Evolutionary conservation across 768 basidiomycete genomes (phyloP).

Genomic region (Hericium alpestre): DNA sequence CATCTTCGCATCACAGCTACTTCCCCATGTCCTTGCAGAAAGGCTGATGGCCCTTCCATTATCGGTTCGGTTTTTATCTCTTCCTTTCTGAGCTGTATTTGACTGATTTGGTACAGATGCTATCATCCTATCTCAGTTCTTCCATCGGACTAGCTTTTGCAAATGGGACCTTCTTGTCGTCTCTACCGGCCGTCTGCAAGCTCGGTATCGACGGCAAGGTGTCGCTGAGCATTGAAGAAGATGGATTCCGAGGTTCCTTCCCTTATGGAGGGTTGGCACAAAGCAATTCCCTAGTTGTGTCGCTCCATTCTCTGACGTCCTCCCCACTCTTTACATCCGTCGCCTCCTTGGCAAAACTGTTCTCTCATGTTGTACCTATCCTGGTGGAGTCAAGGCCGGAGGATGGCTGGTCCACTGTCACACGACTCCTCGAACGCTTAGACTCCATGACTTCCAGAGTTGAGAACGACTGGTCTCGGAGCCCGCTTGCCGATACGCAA

Average conservation of each 20-base stretch:
- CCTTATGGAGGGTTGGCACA: slow-evolving; percentile 4
- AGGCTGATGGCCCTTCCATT: slow-evolving; percentile 57
- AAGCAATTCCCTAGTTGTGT: slow-evolving; percentile 3
- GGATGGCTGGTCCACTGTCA: slow-evolving; percentile 18
- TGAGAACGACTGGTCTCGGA: slow-evolving; percentile 20
- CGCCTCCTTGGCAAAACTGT: slow-evolving; percentile 15
- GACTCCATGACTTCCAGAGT: slow-evolving; percentile 14
- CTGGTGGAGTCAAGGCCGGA: slow-evolving; percentile 16
- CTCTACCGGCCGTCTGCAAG: slow-evolving; percentile 26
- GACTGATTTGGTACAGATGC: slow-evolving; percentile 16
- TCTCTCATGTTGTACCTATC: slow-evolving; percentile 15
- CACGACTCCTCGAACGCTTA: slow-evolving; percentile 11
- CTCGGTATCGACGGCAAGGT: slow-evolving; percentile 10
- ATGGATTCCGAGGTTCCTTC: slow-evolving; percentile 3
- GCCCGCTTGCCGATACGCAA: slow-evolving; percentile 16
- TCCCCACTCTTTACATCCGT: slow-evolving; percentile 17
- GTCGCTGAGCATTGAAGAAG: background rate
- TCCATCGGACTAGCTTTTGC: slow-evolving; percentile 47
- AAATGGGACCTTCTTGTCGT: slow-evolving; percentile 43
- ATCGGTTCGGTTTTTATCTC: slow-evolving; percentile 22
- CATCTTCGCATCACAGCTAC: slow-evolving; percentile 48
- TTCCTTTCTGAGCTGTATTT: slow-evolving; percentile 7
- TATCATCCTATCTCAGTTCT: slow-evolving; percentile 26
- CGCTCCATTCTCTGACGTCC: slow-evolving; percentile 10
- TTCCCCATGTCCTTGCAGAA: slow-evolving; percentile 41